Base-by-base conservation (phyloP, 495 filamentous ascomycete genomes). In the Oidiodendron maius region DNA sequence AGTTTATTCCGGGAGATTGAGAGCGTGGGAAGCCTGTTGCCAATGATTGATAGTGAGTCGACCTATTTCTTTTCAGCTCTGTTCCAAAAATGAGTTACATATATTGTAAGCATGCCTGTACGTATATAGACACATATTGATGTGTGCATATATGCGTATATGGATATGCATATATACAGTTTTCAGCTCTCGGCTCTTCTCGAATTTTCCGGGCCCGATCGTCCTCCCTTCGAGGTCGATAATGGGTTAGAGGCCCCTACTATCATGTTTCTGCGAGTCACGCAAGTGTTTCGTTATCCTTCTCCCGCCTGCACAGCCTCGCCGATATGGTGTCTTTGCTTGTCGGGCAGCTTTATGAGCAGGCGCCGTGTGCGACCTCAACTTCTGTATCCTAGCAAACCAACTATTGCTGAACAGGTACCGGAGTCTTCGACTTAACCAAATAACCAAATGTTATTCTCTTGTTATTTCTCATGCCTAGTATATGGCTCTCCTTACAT, bases 11-110 rank as follows among this genome's bases (percentile, higher is more conserved):
- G n/a, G n/a, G n/a, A n/a, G n/a, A n/a, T n/a, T n/a, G n/a, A n/a
- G n/a, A n/a, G n/a, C 18, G 35, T 13, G n/a, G 35, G 35, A n/a
- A 17, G 18, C 4, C 13, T n/a, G 35, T 23, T 45, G 42, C 49
- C 44, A 51, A 51, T 51, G 49, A 51, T 38, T 32, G 42, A 51
- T 51, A 51, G 49, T 51, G 46, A 51, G 48, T 21, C 21, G 11
- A 12, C 11, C 9, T 15, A 5, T 20, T 20, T 16, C 32, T 13
- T 22, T 10, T 12, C 13, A 35, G 16, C 24, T 4, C 35, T 17
- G 39, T 11, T 43, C 38, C 26, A 5, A 12, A 12, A 30, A 5
- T 12, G n/a, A n/a, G 26, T 30, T 30, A 30, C 12, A 30, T 30
- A 30, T 12, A 30, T 30, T n/a, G n/a, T n/a, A n/a, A n/a, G n/a